These are phyloP conservation scores for Colletotrichum abscissum DNA, from an alignment of 2,329 filamentous ascomycete genomes.

Conservation along the genomic window DNA sequence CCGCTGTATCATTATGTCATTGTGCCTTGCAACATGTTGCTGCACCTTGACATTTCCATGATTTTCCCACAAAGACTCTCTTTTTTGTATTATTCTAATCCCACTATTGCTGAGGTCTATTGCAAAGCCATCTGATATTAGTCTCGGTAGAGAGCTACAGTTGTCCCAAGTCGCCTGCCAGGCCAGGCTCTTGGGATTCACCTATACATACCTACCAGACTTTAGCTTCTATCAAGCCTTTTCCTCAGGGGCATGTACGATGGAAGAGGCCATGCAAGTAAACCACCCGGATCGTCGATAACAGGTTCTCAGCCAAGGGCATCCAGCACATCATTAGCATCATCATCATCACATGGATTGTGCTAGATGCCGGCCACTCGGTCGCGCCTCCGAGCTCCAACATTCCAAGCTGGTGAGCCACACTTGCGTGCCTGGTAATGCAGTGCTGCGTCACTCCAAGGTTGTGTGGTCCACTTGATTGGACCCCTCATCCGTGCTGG, in stretches of 20 bases:
- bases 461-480: conserved; percentile 25
- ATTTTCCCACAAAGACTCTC: neutral
- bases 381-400: neutral
- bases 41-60: neutral
- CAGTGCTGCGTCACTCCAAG: conserved; percentile 32
- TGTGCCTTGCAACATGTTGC: neutral
- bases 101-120: neutral
- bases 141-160: neutral
- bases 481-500: conserved; percentile 20
- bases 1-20: conserved; percentile 16
- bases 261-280: neutral
- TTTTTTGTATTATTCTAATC: neutral
- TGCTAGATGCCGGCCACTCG: neutral
- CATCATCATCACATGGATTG: conserved; percentile 26
- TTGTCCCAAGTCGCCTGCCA: neutral
- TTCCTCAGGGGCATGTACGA: neutral
- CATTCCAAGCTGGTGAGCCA: conserved; percentile 12
- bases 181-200: too few species aligned
- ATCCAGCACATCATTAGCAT: neutral
- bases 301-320: neutral
- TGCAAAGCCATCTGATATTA: neutral
- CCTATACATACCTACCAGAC: neutral
- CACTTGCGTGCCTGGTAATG: conserved; percentile 32
- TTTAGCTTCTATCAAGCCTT: neutral
- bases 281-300: neutral